These are phyloP conservation scores for Galeopsis tetrahit DNA, from an alignment of 257 asterid genomes.

Conservation along the genomic window DNA sequence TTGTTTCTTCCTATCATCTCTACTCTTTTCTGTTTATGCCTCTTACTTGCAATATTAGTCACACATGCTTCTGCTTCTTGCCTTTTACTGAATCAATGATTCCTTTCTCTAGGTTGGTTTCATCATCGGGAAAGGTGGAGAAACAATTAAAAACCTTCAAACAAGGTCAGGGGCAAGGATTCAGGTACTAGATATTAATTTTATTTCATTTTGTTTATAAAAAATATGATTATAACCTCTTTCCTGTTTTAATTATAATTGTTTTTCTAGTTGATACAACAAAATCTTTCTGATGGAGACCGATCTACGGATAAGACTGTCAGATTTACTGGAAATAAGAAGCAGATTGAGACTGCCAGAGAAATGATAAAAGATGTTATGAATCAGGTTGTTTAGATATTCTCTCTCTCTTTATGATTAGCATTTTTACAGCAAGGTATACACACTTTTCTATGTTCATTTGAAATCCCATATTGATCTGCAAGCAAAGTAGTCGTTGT, in stretches of 20 bases:
- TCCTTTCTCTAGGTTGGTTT: slow-evolving; percentile 74
- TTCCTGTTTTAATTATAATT: background rate
- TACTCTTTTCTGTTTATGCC: background rate
- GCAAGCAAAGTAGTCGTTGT: no score
- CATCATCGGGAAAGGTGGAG: slow-evolving; percentile 97
- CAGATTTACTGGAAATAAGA: slow-evolving; percentile 80
- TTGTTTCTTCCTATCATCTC: background rate
- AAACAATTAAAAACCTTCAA: slow-evolving; percentile 86
- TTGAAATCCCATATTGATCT: no score
- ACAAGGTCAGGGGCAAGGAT: slow-evolving; percentile 96
- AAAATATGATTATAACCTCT: background rate
- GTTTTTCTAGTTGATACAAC: slow-evolving; percentile 69
- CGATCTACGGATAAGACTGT: slow-evolving; percentile 82
- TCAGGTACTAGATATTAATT: slow-evolving; percentile 56
- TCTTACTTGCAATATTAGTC: no score
- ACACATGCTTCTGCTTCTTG: background rate
- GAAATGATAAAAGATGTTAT: slow-evolving; percentile 94
- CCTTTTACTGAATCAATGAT: background rate
- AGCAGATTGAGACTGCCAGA: slow-evolving; percentile 80
- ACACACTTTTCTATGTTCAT: slow-evolving; percentile 13
- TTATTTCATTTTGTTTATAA: slow-evolving; percentile 3
- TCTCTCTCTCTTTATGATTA: slow-evolving; percentile 20
- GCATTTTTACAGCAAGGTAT: background rate
- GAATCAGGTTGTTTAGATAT: slow-evolving; percentile 81
- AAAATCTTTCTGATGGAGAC: slow-evolving; percentile 77